Percentiles rank a stretch among this genome's conserved stretches.
phyloP scores from a whole-genome alignment of 2,329 filamentous ascomycete species.

The Paraconiothyrium brasiliense region DNA sequence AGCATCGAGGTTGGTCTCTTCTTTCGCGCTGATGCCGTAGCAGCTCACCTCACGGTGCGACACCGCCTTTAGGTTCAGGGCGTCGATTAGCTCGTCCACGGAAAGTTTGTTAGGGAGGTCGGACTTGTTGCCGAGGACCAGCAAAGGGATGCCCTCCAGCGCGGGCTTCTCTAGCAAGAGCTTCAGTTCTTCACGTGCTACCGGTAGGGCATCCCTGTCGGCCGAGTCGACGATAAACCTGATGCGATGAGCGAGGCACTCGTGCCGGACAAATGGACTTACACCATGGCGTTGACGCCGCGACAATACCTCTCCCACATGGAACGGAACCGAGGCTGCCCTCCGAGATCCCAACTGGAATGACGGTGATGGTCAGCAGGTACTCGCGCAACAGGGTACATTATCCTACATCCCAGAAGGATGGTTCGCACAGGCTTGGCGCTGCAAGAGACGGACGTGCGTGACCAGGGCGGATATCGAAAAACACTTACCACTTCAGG shows the following conservation, averaged over 20 bases:
- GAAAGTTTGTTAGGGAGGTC: slow-evolving; percentile 90
- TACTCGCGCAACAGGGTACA: slow-evolving; percentile 36
- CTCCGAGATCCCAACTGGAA: slow-evolving; percentile 89
- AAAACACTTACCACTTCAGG: slow-evolving; percentile 78
- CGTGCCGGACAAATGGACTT: slow-evolving; percentile 45
- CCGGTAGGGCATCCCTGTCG: slow-evolving; percentile 79
- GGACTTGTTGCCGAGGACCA: slow-evolving; percentile 97
- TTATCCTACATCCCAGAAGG: slow-evolving; percentile 41
- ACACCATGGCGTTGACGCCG: slow-evolving; percentile 95
- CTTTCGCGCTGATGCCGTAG: slow-evolving; percentile 98
- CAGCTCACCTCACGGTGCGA: slow-evolving; percentile 94
- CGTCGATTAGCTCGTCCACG: slow-evolving; percentile 95
- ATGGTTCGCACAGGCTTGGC: slow-evolving; percentile 45
- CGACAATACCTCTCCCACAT: slow-evolving; percentile 99
- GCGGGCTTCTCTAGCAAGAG: slow-evolving; percentile 84
- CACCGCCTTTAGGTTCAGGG: slow-evolving; percentile 87
- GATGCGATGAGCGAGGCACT: slow-evolving; percentile 37
- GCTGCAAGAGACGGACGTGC: slow-evolving; percentile 47
- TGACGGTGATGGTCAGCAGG: slow-evolving; percentile 48
- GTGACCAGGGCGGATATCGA: slow-evolving; percentile 43
- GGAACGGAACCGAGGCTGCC: slow-evolving; percentile 93
- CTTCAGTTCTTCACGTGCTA: slow-evolving; percentile 92
- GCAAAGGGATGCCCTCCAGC: slow-evolving; percentile 86
- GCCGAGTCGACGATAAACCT: slow-evolving; percentile 97
- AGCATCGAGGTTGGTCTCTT: slow-evolving; percentile 97